Base-by-base conservation (phyloP, 176 grass and related monocot genomes). In the Phoenix dactylifera region DNA sequence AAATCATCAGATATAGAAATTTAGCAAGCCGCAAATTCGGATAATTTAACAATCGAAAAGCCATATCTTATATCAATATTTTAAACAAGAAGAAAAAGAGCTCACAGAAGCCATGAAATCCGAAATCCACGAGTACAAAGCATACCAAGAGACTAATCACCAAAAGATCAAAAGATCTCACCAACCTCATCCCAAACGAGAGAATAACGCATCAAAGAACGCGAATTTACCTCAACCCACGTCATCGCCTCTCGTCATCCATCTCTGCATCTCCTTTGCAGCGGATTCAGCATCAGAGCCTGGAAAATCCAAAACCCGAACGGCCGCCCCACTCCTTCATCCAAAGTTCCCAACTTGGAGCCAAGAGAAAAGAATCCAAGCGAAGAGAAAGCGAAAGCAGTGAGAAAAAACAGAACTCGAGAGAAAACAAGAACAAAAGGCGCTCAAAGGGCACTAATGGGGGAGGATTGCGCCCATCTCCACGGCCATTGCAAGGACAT, bases 361-460 rank as follows among this genome's bases (percentile, higher is more conserved):
- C 9, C 2, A 14, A 14, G 35, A 44, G 9, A 44, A 44, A 9
- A 12, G 26, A 60, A 18, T 30, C 58, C 26, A 60, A 39, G 16
- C 58, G n/a, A 60, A 32, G 58, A 60, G 17, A 18, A n/a, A 60
- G 58, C 29, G 58, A 16, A n/a, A 35, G 26, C 58, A 60, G 58
- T 60, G 26, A 35, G 26, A 26, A 60, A 60, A 30, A 60, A 39
- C 7, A n/a, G 9, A 60, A 60, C 25, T 18, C 39, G 58, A 3
- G 15, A 5, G 30, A 32, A 60, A 4, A 39, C 35, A 44, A 44
- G 9, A 60, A 67, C 49, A 28, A 35, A 54, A n/a, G 35, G 64
- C 32, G 64, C 62, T 76, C 55, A 76, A 76, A 67, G 54, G 49
- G 55, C 22, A 44, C 66, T 57, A 55, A 69, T 69, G 51, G 66